phyloP scores from a whole-genome alignment of 148 eudicot genomes.

The Rhododendron vialii region DNA sequence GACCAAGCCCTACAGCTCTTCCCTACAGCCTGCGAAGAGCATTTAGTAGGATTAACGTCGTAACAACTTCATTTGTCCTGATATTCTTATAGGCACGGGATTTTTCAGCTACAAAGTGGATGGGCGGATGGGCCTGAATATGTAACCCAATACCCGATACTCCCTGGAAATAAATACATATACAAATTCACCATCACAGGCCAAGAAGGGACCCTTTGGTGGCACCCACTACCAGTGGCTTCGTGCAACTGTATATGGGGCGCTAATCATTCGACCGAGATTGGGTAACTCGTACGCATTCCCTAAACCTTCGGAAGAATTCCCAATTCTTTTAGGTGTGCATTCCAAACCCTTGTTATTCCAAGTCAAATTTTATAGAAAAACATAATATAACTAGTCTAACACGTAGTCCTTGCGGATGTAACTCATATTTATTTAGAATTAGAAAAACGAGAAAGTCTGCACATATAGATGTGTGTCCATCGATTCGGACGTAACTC shows the following conservation, averaged over 20 bases:
- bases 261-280: constrained; percentile 57
- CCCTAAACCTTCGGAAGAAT: constrained; percentile 51
- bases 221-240: constrained; percentile 79
- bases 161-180: constrained; percentile 48
- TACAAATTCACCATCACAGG: constrained; percentile 43
- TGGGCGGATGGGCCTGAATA: constrained; percentile 84
- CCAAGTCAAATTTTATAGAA: not conserved
- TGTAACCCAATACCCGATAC: constrained; percentile 69
- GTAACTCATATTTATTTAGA: too few relatives aligned
- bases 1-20: too few relatives aligned
- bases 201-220: constrained; percentile 87
- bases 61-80: not conserved
- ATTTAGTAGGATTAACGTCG: too few relatives aligned
- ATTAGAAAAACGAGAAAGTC: too few relatives aligned
- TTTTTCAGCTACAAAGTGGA: constrained; percentile 41
- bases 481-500: too few relatives aligned
- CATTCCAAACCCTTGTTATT: not conserved
- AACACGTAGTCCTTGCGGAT: too few relatives aligned
- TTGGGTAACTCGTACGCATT: constrained; percentile 55
- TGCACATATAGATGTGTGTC: too few relatives aligned
- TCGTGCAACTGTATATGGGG: constrained; percentile 83
- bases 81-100: constrained; percentile 54
- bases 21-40: too few relatives aligned
- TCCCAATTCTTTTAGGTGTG: constrained; percentile 61
- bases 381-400: too few relatives aligned